phyloP scores from a whole-genome alignment of 805 yeast species.

The Scheffersomyces amazonensis region DNA sequence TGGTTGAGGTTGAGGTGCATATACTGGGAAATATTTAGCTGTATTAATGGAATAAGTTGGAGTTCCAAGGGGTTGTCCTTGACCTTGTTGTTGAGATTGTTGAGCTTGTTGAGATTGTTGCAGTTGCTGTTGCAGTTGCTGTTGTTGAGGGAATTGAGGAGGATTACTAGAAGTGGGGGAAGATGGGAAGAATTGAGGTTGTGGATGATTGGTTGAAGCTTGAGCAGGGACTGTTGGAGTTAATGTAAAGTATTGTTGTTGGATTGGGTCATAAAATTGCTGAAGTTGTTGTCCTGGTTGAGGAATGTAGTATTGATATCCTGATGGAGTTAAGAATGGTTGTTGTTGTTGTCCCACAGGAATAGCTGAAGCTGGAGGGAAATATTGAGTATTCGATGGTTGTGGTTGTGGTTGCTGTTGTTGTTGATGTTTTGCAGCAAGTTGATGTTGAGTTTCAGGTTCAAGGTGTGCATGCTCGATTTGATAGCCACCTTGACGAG shows the following conservation, averaged over 20 bases:
- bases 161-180: conserved; percentile 17
- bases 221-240: conserved; percentile 31
- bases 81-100: conserved; percentile 14
- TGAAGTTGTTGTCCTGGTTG: conserved; percentile 28
- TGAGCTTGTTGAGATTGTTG: conserved; percentile 9
- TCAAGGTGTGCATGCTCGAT: conserved; percentile 4
- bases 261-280: conserved; percentile 42
- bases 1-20: not conserved
- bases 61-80: conserved; percentile 5
- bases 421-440: conserved; percentile 4
- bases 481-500: not conserved
- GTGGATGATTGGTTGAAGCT: conserved; percentile 19
- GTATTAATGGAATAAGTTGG: not conserved
- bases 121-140: conserved; percentile 21
- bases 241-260: conserved; percentile 40
- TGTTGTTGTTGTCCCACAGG: conserved; percentile 10
- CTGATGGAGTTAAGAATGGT: conserved; percentile 7
- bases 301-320: conserved; percentile 14
- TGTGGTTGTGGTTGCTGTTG: conserved; percentile 4
- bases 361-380: not conserved
- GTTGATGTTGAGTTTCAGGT: conserved; percentile 4
- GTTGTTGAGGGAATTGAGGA: conserved; percentile 12
- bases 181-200: conserved; percentile 37
- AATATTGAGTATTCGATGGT: not conserved
- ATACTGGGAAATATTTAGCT: not conserved